A percentile compares a stretch with the other conserved stretches of the same genome.
phyloP scores from a whole-genome alignment of 192 early-diverging fungal genomes.

The Coemansia brasiliensis region DNA sequence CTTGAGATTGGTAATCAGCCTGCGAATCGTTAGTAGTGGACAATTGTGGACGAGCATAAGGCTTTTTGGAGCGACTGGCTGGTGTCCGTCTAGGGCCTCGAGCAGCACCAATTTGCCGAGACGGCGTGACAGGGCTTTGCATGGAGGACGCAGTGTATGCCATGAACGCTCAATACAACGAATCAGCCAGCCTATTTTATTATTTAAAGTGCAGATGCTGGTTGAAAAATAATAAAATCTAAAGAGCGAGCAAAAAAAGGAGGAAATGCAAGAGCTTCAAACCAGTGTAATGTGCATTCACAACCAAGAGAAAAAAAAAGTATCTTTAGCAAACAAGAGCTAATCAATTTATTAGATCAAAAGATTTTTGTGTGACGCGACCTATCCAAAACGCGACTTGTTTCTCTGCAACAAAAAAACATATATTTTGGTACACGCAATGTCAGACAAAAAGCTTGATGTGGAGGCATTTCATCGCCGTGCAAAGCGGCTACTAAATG shows the following conservation, averaged over 20 bases:
- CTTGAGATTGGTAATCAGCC: slow-evolving; percentile 17
- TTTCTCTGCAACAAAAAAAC: slow-evolving; percentile 3
- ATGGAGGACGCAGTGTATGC: slow-evolving; percentile 20
- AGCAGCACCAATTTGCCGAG: slow-evolving; percentile 36
- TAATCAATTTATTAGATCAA: no score
- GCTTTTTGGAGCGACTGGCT: slow-evolving; percentile 44
- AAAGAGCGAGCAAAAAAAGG: no score
- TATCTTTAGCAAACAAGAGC: no score
- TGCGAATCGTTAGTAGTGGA: not conserved
- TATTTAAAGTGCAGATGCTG: no score
- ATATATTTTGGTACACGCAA: slow-evolving; percentile 7
- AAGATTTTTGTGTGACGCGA: no score
- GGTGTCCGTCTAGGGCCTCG: slow-evolving; percentile 42
- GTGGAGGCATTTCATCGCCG: slow-evolving; percentile 43
- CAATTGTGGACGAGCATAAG: slow-evolving; percentile 20
- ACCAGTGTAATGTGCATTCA: no score
- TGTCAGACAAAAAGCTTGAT: slow-evolving; percentile 52
- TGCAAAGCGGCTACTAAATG: slow-evolving; percentile 37
- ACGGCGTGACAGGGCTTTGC: slow-evolving; percentile 35
- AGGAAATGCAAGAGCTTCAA: no score
- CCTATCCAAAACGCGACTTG: not conserved
- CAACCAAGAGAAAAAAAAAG: no score
- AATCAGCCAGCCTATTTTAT: no score
- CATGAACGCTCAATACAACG: slow-evolving; percentile 12
- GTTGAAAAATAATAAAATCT: no score